These are phyloP conservation scores for Trametes meyenii DNA, from an alignment of 768 basidiomycete genomes.

Conservation along the genomic window DNA sequence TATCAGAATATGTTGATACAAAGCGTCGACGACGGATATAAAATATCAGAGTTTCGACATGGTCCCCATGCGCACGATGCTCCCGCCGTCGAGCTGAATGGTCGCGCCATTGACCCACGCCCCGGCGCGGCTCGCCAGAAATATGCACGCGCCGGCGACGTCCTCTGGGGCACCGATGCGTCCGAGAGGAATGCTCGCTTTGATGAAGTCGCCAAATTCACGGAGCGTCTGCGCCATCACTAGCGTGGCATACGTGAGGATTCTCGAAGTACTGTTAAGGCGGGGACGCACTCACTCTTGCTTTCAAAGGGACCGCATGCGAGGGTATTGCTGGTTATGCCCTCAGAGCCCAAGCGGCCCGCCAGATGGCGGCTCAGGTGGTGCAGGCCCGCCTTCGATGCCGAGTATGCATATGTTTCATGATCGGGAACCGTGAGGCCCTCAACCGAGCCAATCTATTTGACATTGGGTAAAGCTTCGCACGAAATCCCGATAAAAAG, in stretches of 20 bases:
- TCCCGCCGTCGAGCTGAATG: slow-evolving; percentile 63
- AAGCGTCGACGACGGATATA: no score
- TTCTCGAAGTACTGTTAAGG: background rate
- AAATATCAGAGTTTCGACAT: background rate
- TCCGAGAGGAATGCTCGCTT: slow-evolving; percentile 47
- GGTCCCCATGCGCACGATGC: slow-evolving; percentile 42
- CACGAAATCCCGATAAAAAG: no score
- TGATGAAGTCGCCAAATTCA: slow-evolving; percentile 45
- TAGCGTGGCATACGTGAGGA: slow-evolving; percentile 22
- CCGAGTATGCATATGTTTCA: slow-evolving; percentile 68
- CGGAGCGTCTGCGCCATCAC: slow-evolving; percentile 61
- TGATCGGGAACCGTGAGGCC: slow-evolving; percentile 53
- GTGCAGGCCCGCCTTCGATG: slow-evolving; percentile 64
- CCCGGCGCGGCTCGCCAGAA: slow-evolving; percentile 60
- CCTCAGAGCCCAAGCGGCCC: slow-evolving; percentile 55
- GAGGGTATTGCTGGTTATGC: slow-evolving; percentile 64
- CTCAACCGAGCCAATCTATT: slow-evolving; percentile 65
- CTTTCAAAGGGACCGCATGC: slow-evolving; percentile 51
- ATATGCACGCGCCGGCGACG: slow-evolving; percentile 63
- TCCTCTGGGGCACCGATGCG: slow-evolving; percentile 67
- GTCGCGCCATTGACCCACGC: slow-evolving; percentile 68
- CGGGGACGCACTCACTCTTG: slow-evolving; percentile 32
- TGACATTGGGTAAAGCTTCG: background rate
- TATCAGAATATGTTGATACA: no score
- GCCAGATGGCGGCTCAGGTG: slow-evolving; percentile 63